A percentile compares a stretch with the other conserved stretches of the same genome.
phyloP scores from a whole-genome alignment of 768 basidiomycete species.

The Leccinum incarnatum region DNA sequence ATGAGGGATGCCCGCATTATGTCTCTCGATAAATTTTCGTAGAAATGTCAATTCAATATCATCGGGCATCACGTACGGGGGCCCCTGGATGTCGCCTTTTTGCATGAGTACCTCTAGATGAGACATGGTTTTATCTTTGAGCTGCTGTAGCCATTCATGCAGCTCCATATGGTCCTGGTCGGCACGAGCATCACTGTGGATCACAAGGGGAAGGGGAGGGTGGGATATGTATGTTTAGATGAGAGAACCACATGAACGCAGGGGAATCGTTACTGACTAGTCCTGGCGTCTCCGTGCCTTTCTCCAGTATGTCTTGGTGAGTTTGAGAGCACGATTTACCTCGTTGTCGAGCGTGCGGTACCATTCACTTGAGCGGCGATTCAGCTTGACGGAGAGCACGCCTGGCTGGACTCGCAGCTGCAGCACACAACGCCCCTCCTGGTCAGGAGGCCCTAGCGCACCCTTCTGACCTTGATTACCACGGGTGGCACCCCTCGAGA shows the following conservation, averaged over 20 bases:
- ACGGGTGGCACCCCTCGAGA: conserved; percentile 78
- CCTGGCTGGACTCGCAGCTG: conserved; percentile 83
- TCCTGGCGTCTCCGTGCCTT: conserved; percentile 81
- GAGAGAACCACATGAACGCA: neutral
- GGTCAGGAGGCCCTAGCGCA: conserved; percentile 65
- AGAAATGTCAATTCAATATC: conserved; percentile 75
- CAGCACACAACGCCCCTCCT: conserved; percentile 72
- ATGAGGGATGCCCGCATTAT: conserved; percentile 70
- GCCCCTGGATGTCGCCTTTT: conserved; percentile 82
- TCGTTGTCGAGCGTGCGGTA: conserved; percentile 75
- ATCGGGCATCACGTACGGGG: conserved; percentile 79
- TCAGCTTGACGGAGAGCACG: conserved; percentile 71
- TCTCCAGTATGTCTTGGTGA: conserved; percentile 85
- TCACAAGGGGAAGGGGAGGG: too few relatives aligned
- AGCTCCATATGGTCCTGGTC: conserved; percentile 90
- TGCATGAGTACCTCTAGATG: conserved; percentile 85
- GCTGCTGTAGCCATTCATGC: conserved; percentile 83
- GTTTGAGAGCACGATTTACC: conserved; percentile 76
- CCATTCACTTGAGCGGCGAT: conserved; percentile 78
- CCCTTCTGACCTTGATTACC: conserved; percentile 88
- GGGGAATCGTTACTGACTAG: conserved; percentile 34
- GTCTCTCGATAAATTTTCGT: conserved; percentile 79
- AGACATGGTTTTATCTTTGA: conserved; percentile 88
- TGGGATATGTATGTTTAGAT: conserved; percentile 7
- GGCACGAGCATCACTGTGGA: conserved; percentile 58